phyloP scores from a whole-genome alignment of 345 rosid genomes.

The Sonneratia alba region DNA sequence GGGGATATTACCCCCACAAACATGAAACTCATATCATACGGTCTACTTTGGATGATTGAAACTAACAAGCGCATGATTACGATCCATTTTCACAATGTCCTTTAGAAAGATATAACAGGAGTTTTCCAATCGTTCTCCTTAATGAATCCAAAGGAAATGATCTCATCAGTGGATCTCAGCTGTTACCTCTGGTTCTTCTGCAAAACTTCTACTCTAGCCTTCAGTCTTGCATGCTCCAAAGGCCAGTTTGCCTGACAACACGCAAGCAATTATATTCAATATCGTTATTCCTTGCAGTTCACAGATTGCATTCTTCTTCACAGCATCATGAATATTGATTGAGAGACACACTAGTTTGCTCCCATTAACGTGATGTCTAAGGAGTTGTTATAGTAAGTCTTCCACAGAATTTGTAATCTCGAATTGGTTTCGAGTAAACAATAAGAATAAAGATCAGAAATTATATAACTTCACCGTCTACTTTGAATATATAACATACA shows the following conservation, averaged over 20 bases:
- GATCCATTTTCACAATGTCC: too few species aligned
- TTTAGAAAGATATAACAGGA: too few species aligned
- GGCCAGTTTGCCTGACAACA: constrained; percentile 60
- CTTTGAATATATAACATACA: too few species aligned
- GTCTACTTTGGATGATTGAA: not conserved
- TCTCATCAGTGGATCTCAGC: not conserved
- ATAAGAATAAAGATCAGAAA: too few species aligned
- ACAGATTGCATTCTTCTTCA: not conserved
- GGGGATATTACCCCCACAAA: not conserved
- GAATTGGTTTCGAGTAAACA: too few species aligned
- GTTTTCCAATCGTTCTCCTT: too few species aligned
- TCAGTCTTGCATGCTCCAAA: constrained; percentile 79
- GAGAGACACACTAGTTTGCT: too few species aligned
- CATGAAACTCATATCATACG: not conserved
- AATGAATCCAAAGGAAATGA: not conserved
- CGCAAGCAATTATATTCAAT: not conserved
- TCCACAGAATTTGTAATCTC: too few species aligned
- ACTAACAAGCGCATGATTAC: not conserved
- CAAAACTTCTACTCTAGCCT: constrained; percentile 76
- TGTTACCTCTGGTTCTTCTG: constrained; percentile 71
- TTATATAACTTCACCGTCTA: too few species aligned
- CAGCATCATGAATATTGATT: too few species aligned
- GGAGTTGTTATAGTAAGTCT: too few species aligned
- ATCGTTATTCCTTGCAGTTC: not conserved
- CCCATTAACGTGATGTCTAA: too few species aligned